phyloP scores from a whole-genome alignment of 2,329 filamentous ascomycete species.

The Nothomitra cinnamomea region DNA sequence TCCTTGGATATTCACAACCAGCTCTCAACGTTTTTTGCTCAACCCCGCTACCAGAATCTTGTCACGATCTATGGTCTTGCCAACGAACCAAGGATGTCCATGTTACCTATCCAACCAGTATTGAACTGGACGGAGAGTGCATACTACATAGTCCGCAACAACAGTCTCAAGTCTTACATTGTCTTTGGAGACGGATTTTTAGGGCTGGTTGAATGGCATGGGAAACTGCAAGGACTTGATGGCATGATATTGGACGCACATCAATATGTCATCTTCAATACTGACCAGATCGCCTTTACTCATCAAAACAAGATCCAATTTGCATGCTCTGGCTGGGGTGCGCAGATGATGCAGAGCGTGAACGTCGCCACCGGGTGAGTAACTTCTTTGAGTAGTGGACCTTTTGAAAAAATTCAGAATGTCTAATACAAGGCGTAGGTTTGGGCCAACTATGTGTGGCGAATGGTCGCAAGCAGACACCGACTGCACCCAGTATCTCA shows the following conservation, averaged over 20 bases:
- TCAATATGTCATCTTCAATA: slow-evolving; percentile 97
- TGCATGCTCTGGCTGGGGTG: slow-evolving; percentile 73
- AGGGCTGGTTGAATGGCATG: slow-evolving; percentile 81
- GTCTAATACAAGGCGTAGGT: slow-evolving; percentile 26
- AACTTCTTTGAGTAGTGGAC: background rate
- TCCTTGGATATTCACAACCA: slow-evolving; percentile 77
- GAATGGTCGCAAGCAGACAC: slow-evolving; percentile 98
- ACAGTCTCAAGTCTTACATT: slow-evolving; percentile 55
- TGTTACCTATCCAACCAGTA: slow-evolving; percentile 46
- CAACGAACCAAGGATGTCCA: slow-evolving; percentile 85
- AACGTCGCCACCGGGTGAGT: slow-evolving; percentile 48
- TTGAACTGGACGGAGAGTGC: slow-evolving; percentile 65
- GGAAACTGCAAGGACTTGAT: slow-evolving; percentile 52
- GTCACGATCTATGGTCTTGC: slow-evolving; percentile 84
- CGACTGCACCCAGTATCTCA: slow-evolving; percentile 74
- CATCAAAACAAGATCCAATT: slow-evolving; percentile 76
- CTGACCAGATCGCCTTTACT: slow-evolving; percentile 61
- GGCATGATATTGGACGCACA: slow-evolving; percentile 86
- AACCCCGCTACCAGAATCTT: slow-evolving; percentile 81
- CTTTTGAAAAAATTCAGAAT: background rate
- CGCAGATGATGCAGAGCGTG: slow-evolving; percentile 58
- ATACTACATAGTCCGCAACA: slow-evolving; percentile 53
- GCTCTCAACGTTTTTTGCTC: slow-evolving; percentile 81
- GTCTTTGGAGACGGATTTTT: slow-evolving; percentile 93
- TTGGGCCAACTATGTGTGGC: slow-evolving; percentile 84